Base-by-base conservation (phyloP, 441 rosid genomes). In the Bruguiera hainesii region DNA sequence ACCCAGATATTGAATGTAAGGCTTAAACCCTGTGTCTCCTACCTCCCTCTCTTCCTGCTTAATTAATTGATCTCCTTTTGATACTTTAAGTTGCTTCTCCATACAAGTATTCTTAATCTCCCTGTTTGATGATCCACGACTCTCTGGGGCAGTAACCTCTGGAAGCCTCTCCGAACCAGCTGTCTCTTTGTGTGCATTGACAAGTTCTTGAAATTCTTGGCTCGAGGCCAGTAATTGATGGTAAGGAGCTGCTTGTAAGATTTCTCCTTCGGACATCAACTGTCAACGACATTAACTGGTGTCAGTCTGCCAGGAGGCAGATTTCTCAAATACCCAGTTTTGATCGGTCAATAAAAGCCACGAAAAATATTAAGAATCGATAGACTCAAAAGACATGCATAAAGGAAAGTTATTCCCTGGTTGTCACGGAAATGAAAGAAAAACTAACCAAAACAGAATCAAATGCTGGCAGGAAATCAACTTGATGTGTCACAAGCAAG, bases 181-280 rank as follows among this genome's bases (percentile, higher is more conserved):
- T 0, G 97, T 96, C 80, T 96, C 92, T 81, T 82, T 89, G 77
- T 92, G 97, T 61, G 99, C 98, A 65, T 89, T 83, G 73, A 92
- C 99, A 8, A 96, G 98, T 55, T 85, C 89, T 76, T 83, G 90
- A 78, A 96, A 96, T 73, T 85, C 96, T 78, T 60, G 73, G 82
- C 93, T 90, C 35, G 85, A 79, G 5, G 76, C 63, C 69, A 96
- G 69, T 13, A 95, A 78, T 76, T 90, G 79, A 72, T 90, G 89
- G 75, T 92, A 92, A 66, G 93, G 75, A 73, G 88, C 96, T 0
- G 89, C 95, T 75, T 72, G 80, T 39, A 71, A 75, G 78, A 95
- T 87, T 79, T 87, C 87, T 69, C 99, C 98, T 71, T 92, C 97
- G 2, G 94, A 83, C 96, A 96, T 89, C 78, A 96, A 74, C 99